These are phyloP conservation scores for Trypanosoma grayi DNA, from an alignment of 208 protist species.

Conservation along the genomic window DNA sequence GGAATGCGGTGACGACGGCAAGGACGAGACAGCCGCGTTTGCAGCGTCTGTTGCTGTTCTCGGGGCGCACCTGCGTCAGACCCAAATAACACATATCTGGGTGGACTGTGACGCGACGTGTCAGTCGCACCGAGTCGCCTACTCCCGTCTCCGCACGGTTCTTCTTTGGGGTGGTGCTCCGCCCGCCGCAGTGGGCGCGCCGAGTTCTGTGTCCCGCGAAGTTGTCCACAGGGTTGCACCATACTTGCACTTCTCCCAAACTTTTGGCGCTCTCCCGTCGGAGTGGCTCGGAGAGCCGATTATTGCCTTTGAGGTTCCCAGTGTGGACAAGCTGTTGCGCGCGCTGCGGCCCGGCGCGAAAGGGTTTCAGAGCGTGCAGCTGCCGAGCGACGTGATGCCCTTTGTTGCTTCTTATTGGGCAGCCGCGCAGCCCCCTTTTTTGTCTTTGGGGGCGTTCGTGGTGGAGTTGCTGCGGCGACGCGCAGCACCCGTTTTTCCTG, in stretches of 20 bases:
- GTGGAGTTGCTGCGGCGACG: conserved; percentile 78
- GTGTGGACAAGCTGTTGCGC: conserved; percentile 25
- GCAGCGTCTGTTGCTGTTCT: conserved; percentile 9
- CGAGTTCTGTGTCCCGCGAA: conserved; percentile 18
- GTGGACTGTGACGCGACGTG: conserved; percentile 65
- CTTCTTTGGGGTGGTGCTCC: conserved; percentile 49
- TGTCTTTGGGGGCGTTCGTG: conserved; percentile 53
- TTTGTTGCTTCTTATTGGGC: conserved; percentile 47
- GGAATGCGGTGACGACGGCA: conserved; percentile 8
- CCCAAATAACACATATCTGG: conserved; percentile 49
- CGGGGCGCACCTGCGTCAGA: conserved; percentile 7
- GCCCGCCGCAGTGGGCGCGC: conserved; percentile 2
- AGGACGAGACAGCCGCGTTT: not conserved
- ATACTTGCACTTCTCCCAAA: conserved; percentile 52
- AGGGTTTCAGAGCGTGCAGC: conserved; percentile 5
- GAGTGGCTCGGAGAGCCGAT: conserved; percentile 86
- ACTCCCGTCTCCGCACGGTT: conserved; percentile 46
- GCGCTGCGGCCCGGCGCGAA: conserved; percentile 10
- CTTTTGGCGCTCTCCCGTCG: conserved; percentile 36
- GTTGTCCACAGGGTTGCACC: conserved; percentile 35
- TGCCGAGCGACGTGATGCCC: conserved; percentile 44
- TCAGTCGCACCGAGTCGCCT: conserved; percentile 41
- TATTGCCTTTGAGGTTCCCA: conserved; percentile 59
- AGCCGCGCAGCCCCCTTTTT: conserved; percentile 33
- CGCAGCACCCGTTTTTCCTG: conserved; percentile 52